Conservation (phyloP, 352 stramenopile species). For the Albugo laibachii region DNA sequence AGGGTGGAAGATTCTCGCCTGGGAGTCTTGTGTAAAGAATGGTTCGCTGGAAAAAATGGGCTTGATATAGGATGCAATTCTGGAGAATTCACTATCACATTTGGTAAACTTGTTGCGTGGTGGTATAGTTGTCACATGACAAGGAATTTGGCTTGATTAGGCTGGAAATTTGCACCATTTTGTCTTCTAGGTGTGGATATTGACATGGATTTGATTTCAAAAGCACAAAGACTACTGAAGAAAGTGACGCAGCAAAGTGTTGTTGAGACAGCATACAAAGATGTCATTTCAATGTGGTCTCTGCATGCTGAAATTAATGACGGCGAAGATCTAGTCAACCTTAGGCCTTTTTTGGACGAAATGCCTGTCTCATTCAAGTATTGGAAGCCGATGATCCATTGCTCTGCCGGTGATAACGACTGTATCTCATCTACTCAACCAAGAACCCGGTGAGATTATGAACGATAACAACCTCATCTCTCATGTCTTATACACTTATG, state of each 20-base stretch:
- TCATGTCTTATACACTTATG: no score
- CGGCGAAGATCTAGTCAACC: no score
- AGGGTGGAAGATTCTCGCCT: conserved; percentile 37
- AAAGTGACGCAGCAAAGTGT: conserved; percentile 26
- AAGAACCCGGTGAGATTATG: no score
- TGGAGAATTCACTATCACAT: conserved; percentile 49
- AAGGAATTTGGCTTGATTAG: conserved; percentile 6
- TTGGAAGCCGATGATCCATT: no score
- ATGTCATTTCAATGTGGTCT: conserved; percentile 9
- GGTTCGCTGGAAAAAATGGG: conserved; percentile 37
- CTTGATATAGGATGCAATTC: conserved; percentile 73
- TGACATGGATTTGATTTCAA: conserved; percentile 39
- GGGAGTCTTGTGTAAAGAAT: conserved; percentile 26
- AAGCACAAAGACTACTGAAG: conserved; percentile 34
- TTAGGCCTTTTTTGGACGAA: no score
- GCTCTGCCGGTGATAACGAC: no score
- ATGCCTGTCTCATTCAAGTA: no score
- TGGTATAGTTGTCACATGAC: background rate
- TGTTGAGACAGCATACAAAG: conserved; percentile 25
- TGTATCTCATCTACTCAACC: no score
- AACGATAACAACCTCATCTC: no score
- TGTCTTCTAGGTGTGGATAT: conserved; percentile 56
- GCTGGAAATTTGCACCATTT: conserved; percentile 22
- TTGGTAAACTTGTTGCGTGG: conserved; percentile 14
- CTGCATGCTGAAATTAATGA: no score